Base-by-base conservation (phyloP, 2,329 filamentous ascomycete species). In the Hypomyces rosellus region DNA sequence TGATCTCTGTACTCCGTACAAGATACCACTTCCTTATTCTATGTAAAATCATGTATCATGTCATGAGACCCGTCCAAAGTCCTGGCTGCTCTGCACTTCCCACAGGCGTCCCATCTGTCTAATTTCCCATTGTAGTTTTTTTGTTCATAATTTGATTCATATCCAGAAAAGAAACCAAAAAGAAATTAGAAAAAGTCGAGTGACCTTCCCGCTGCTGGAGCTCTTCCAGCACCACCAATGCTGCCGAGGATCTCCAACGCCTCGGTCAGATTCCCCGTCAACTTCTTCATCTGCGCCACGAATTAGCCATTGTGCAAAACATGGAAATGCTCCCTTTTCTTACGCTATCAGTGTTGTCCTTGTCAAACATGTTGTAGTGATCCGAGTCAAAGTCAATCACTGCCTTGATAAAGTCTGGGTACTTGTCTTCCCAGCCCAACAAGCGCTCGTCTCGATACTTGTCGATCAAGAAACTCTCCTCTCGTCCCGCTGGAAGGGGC, bases 191-290 rank as follows among this genome's bases (percentile, higher is more conserved):
- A 50, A 18, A 45, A 52, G 20, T 52, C 50, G 36, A 52, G n/a
- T 34, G 43, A 16, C 5, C 46, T 41, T 7, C 44, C 45, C 8
- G 11, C 14, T 18, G 40, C 37, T 15, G 45, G 38, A 13, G 18
- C 14, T 14, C 41, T 52, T n/a, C n/a, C 8, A 41, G 25, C 14
- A 34, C 33, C 38, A 3, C 42, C 38, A 20, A 50, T 45, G 33
- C 50, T 54, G 47, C 76, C 75, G 2, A 77, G 80, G 34, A 84
- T 80, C 55, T 81, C 76, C 20, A 85, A 77, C 3, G 72, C 50
- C 46, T 51, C 40, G 5, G 45, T 52, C 15, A 59, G 6, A 16
- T 55, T 49, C 6, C 40, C 25, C 14, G 55, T 59, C 11, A 59
- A 43, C 2, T 43, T 34, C 7, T 55, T 42, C 12, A 58, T 48